Percentiles rank a stretch among this genome's conserved stretches.
Conservation (phyloP, 257 asterid genomes). For the Striga asiatica region DNA sequence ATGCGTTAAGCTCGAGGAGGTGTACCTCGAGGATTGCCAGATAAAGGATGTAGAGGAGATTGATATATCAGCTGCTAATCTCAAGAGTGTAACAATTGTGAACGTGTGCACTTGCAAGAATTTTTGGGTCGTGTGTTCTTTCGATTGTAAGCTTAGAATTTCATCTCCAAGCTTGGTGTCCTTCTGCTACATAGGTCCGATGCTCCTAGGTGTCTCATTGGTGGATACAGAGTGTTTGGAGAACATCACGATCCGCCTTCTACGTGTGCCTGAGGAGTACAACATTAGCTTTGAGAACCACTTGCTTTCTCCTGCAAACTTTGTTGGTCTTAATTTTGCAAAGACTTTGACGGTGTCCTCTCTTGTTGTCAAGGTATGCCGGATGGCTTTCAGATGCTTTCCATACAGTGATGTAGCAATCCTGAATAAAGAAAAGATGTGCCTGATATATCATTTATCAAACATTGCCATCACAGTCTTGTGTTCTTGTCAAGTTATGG, state of each 20-base stretch:
- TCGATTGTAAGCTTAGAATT: constrained; percentile 1
- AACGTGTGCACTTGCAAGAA: constrained; percentile 5
- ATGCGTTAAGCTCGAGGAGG: constrained; percentile 14
- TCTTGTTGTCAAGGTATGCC: constrained; percentile 22
- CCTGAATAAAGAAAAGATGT: too few relatives aligned
- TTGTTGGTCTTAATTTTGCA: constrained; percentile 16
- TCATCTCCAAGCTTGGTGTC: constrained; percentile 18
- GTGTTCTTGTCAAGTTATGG: too few relatives aligned
- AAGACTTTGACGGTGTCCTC: constrained; percentile 17
- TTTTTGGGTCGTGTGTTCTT: constrained; percentile 12
- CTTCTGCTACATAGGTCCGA: constrained; percentile 19
- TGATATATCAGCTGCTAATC: constrained; percentile 12
- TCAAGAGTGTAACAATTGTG: constrained; percentile 16
- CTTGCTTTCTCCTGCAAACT: constrained; percentile 12
- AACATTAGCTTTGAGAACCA: constrained; percentile 1
- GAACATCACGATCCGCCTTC: constrained; percentile 12
- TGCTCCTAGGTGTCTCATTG: constrained; percentile 14
- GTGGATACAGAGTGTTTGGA: constrained; percentile 8
- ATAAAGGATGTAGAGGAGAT: constrained; percentile 6
- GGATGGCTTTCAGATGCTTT: neutral
- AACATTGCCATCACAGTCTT: too few relatives aligned
- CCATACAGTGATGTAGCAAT: too few relatives aligned
- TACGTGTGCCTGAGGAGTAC: constrained; percentile 6
- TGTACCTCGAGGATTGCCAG: constrained; percentile 14
- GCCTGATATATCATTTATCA: too few relatives aligned